phyloP scores from a whole-genome alignment of 768 basidiomycete species.

The Mycena belliarum region DNA sequence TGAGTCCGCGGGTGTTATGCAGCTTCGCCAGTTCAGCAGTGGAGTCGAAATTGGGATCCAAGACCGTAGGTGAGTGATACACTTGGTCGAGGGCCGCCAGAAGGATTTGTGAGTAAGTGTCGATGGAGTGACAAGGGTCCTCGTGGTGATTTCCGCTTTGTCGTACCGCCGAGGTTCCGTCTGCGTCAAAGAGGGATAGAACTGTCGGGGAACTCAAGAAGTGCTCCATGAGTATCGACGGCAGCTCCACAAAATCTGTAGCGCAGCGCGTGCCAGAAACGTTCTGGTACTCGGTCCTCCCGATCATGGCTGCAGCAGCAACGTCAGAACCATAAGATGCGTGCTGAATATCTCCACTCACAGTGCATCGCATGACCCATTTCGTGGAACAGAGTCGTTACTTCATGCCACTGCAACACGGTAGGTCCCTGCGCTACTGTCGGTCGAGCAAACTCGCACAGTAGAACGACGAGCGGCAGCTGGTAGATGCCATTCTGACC shows the following conservation, averaged over 20 bases:
- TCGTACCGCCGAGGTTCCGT: constrained; percentile 44
- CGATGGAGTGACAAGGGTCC: constrained; percentile 80
- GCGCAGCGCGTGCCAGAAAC: constrained; percentile 97
- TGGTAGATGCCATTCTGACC: constrained; percentile 76
- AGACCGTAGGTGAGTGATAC: constrained; percentile 76
- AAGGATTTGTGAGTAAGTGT: constrained; percentile 88
- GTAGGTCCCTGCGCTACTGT: constrained; percentile 64
- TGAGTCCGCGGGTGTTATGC: constrained; percentile 68
- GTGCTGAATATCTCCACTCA: constrained; percentile 43
- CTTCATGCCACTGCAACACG: constrained; percentile 87
- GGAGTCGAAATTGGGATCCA: constrained; percentile 66
- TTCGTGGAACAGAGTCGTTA: constrained; percentile 94
- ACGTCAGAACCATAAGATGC: background rate
- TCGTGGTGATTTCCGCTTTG: constrained; percentile 66
- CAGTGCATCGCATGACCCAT: constrained; percentile 99
- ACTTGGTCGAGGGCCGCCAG: constrained; percentile 87
- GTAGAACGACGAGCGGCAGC: constrained; percentile 86
- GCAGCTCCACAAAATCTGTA: constrained; percentile 97
- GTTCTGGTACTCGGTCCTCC: constrained; percentile 95
- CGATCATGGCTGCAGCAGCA: constrained; percentile 82
- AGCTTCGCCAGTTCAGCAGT: constrained; percentile 65
- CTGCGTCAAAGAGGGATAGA: constrained; percentile 71
- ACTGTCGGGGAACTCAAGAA: constrained; percentile 87
- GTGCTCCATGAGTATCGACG: constrained; percentile 98
- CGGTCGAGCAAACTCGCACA: constrained; percentile 83